A percentile compares a stretch with the other conserved stretches of the same genome.
Evolutionary conservation across 352 stramenopile genomes (phyloP).

Genomic region (Phytophthora hibernalis): DNA sequence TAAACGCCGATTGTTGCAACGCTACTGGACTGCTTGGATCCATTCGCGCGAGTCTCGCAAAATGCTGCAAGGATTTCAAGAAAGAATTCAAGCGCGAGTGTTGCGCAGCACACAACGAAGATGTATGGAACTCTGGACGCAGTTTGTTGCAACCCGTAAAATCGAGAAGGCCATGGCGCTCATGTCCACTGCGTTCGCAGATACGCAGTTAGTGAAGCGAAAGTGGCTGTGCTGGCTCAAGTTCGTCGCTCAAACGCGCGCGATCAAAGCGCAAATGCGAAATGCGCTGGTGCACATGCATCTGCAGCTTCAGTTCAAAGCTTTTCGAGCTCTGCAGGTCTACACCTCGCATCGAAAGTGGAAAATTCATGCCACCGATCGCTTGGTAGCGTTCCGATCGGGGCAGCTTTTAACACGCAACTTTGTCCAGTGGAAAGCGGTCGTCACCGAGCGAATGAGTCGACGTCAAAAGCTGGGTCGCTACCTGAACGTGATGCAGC

Average conservation of each 20-base stretch:
- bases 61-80: constrained; percentile 29
- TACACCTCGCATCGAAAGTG: constrained; percentile 16
- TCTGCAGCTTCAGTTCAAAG: constrained; percentile 27
- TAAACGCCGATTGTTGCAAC: constrained; percentile 27
- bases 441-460: background rate
- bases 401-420: background rate
- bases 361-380: constrained; percentile 3
- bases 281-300: constrained; percentile 39
- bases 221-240: constrained; percentile 32
- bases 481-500: constrained; percentile 50
- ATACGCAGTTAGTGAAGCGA: constrained; percentile 24
- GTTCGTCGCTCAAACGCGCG: constrained; percentile 7
- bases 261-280: constrained; percentile 31
- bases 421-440: constrained; percentile 38
- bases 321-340: constrained; percentile 22
- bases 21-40: constrained; percentile 33
- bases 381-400: background rate
- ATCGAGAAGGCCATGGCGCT: constrained; percentile 38
- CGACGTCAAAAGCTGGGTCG: constrained; percentile 34
- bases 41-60: constrained; percentile 16
- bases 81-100: constrained; percentile 29
- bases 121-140: constrained; percentile 30
- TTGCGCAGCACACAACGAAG: constrained; percentile 27
- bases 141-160: constrained; percentile 42
- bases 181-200: constrained; percentile 37